These are phyloP conservation scores for Alternaria infectoria DNA, from an alignment of 2,329 filamentous ascomycete genomes.

Conservation along the genomic window DNA sequence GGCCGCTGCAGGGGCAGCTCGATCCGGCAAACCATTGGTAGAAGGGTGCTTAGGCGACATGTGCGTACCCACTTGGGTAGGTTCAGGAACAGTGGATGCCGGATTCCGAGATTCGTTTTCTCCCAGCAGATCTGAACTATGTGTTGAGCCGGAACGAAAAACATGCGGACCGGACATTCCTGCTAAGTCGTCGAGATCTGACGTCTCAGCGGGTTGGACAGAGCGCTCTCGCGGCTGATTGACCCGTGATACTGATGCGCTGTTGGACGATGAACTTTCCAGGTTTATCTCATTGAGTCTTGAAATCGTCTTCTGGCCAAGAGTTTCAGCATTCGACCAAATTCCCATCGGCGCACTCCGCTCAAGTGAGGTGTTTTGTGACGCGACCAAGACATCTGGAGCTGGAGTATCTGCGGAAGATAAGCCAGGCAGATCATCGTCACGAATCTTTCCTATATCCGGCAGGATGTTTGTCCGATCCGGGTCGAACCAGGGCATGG, in stretches of 20 bases:
- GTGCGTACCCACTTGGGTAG: neutral
- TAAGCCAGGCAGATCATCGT: neutral
- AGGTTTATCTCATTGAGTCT: neutral
- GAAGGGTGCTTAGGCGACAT: neutral
- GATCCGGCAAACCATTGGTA: neutral
- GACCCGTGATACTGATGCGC: neutral
- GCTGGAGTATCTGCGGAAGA: neutral
- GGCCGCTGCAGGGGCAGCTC: neutral
- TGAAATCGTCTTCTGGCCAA: neutral
- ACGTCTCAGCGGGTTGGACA: neutral
- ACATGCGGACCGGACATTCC: neutral
- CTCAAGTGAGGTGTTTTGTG: neutral
- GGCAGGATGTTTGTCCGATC: neutral
- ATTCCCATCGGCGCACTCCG: neutral
- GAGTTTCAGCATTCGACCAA: neutral
- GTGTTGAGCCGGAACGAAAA: neutral
- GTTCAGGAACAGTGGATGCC: neutral
- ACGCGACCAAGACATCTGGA: neutral
- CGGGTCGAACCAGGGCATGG: slow-evolving; percentile 6
- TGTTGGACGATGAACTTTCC: neutral
- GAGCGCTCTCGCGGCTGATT: neutral
- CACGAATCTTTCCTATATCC: slow-evolving; percentile 5
- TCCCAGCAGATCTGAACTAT: neutral
- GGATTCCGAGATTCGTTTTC: neutral
- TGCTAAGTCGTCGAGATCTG: neutral